A percentile compares a stretch with the other conserved stretches of the same genome.
These are phyloP conservation scores for Trypanosoma lewisi DNA, from an alignment of 208 protist species.

Conservation along the genomic window DNA sequence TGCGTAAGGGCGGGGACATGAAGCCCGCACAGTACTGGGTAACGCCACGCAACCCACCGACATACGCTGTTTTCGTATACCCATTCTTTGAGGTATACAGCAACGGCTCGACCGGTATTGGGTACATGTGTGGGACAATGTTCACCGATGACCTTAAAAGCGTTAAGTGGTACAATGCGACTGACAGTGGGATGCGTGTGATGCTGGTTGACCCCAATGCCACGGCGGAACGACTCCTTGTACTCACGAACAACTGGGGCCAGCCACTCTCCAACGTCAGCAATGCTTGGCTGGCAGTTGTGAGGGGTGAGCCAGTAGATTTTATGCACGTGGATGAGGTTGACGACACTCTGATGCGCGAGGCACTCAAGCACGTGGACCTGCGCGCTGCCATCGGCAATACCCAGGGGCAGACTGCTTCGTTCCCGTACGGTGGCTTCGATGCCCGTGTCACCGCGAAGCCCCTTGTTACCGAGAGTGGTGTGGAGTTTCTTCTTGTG, in stretches of 20 bases:
- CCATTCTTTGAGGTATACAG: constrained; percentile 12
- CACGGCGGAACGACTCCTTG: background rate
- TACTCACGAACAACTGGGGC: constrained; percentile 29
- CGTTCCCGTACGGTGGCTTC: too few relatives aligned
- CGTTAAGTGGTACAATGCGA: constrained; percentile 7
- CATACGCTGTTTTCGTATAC: constrained; percentile 9
- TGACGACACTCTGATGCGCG: constrained; percentile 33
- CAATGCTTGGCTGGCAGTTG: constrained; percentile 7
- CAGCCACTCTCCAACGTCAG: constrained; percentile 15
- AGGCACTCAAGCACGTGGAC: constrained; percentile 30
- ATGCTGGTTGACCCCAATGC: constrained; percentile 14
- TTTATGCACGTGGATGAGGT: constrained; percentile 28
- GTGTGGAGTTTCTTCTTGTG: too few relatives aligned
- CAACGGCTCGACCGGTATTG: background rate
- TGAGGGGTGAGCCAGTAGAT: background rate
- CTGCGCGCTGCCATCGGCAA: constrained; percentile 3
- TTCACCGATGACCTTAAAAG: background rate
- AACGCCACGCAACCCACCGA: constrained; percentile 3
- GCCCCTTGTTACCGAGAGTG: too few relatives aligned
- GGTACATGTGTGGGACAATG: constrained; percentile 9
- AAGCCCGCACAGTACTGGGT: constrained; percentile 4
- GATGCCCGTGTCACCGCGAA: too few relatives aligned
- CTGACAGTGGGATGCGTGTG: constrained; percentile 11
- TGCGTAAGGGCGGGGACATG: background rate
- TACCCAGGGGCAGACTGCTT: background rate